Conservation (phyloP, 75 land plant species). For the Ceratopteris richardii region DNA sequence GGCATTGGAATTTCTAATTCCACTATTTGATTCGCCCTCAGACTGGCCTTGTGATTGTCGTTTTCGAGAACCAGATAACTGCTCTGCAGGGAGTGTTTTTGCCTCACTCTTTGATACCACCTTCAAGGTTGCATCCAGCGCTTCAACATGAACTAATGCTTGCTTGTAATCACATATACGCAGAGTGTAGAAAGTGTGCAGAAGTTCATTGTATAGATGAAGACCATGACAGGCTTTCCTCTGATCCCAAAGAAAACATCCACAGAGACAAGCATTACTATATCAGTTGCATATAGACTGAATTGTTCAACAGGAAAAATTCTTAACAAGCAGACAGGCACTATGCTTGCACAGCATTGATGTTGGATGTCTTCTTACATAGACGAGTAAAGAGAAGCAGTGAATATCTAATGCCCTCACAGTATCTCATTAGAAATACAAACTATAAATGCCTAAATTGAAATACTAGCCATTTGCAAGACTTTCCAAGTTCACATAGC, state of each 20-base stretch:
- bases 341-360: no score
- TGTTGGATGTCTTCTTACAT: no score
- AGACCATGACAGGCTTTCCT: conserved; percentile 53
- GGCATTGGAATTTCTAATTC: not conserved
- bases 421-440: no score
- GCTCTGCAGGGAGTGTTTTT: not conserved
- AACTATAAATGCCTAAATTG: no score
- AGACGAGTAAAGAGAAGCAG: no score
- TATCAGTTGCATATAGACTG: no score
- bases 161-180: conserved; percentile 88
- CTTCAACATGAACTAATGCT: conserved; percentile 56
- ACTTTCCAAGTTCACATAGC: no score
- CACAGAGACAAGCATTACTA: no score
- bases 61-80: not conserved
- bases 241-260: conserved; percentile 27
- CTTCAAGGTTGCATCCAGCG: conserved; percentile 67
- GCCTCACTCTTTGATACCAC: not conserved
- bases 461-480: no score
- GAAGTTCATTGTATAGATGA: conserved; percentile 77
- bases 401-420: no score
- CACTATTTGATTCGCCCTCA: not conserved
- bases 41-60: not conserved
- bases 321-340: no score
- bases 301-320: no score
- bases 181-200: conserved; percentile 63